Evolutionary conservation across 768 basidiomycete species (phyloP).

Genomic region (Lactifluus hygrophoroides): DNA sequence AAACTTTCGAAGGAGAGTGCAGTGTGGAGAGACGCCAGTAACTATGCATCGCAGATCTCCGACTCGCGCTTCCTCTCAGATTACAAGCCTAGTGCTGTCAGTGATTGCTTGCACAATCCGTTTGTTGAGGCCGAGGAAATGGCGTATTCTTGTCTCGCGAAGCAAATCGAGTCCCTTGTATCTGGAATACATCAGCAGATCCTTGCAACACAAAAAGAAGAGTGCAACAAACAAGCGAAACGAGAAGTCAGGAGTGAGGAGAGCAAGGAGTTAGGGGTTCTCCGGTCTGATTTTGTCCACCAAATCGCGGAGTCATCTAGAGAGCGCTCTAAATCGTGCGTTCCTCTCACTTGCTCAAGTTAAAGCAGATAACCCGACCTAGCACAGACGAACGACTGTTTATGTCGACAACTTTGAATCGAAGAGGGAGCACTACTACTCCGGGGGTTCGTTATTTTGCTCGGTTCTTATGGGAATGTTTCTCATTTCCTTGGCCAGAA

Average conservation of each 20-base stretch:
- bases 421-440: constrained; percentile 1
- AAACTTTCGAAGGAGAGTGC: neutral
- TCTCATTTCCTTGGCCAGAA: neutral
- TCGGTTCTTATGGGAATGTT: neutral
- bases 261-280: neutral
- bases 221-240: constrained; percentile 1
- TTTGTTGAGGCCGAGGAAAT: neutral
- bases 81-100: neutral
- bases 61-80: constrained; percentile 13
- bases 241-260: neutral
- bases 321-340: constrained; percentile 8
- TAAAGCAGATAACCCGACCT: neutral
- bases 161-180: neutral
- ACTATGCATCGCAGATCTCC: neutral
- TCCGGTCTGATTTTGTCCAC: constrained; percentile 2
- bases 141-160: constrained; percentile 4
- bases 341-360: neutral
- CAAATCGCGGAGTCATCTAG: neutral
- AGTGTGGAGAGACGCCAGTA: neutral
- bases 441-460: neutral
- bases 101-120: neutral
- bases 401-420: neutral
- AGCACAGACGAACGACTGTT: neutral
- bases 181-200: neutral
- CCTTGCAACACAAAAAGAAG: constrained; percentile 4